Conservation (phyloP, 2,329 filamentous ascomycete genomes). For the Beauveria scarabaeidicola region DNA sequence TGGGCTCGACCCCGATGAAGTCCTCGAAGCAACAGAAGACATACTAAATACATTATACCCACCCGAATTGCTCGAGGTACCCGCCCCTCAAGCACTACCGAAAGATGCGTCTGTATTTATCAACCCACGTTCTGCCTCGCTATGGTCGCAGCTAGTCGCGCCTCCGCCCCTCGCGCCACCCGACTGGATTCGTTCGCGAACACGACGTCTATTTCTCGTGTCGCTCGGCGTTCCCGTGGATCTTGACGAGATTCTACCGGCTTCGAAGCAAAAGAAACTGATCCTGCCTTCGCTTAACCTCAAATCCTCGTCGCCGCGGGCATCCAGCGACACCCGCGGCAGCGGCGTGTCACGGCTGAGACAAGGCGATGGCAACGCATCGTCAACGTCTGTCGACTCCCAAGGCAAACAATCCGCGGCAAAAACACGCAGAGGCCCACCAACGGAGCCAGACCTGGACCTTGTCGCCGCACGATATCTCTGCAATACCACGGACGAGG, state of each 20-base stretch:
- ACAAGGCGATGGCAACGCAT: slow-evolving; percentile 42
- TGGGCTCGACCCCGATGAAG: slow-evolving; percentile 50
- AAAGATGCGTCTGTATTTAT: slow-evolving; percentile 62
- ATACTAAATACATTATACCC: slow-evolving; percentile 62
- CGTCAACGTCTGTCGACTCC: slow-evolving; percentile 50
- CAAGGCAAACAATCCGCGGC: slow-evolving; percentile 42
- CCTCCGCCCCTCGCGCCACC: slow-evolving; percentile 90
- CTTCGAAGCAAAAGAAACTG: slow-evolving; percentile 96
- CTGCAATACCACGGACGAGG: slow-evolving; percentile 77
- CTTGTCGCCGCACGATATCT: slow-evolving; percentile 68
- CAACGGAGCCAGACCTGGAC: slow-evolving; percentile 67
- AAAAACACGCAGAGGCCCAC: slow-evolving; percentile 45
- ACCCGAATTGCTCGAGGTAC: slow-evolving; percentile 43
- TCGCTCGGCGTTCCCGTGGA: slow-evolving; percentile 94
- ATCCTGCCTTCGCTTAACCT: slow-evolving; percentile 84
- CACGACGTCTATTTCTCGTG: slow-evolving; percentile 88
- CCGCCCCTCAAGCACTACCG: slow-evolving; percentile 40
- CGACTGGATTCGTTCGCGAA: slow-evolving; percentile 95
- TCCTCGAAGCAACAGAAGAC: slow-evolving; percentile 52
- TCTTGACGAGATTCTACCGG: slow-evolving; percentile 91
- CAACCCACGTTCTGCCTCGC: slow-evolving; percentile 75
- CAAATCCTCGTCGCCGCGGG: slow-evolving; percentile 41
- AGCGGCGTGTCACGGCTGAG: slow-evolving; percentile 35
- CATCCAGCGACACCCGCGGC: slow-evolving; percentile 43
- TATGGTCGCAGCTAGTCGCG: slow-evolving; percentile 94